Evolutionary conservation across 345 rosid genomes (phyloP), one percentile per base, ranked within the genome.

Genomic region (Gossypium sturtianum): DNA sequence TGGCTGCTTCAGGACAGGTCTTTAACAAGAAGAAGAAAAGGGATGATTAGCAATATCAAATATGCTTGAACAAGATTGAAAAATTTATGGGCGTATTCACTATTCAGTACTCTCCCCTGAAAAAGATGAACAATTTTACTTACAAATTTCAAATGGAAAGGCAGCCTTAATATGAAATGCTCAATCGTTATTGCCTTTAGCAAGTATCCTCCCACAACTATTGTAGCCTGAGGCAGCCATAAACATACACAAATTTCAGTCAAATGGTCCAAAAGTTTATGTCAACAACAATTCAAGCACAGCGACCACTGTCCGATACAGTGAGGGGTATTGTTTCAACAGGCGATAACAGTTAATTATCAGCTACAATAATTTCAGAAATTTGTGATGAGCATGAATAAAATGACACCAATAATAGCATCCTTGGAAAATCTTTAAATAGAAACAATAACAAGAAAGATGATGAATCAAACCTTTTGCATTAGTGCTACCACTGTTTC

Each of bases 121-220:
- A 19, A 69, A 34, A 62, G 43, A 19, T 2, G 58, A 59, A 76
- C 48, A 12, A n/a, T 34, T 66, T 8, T 29, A 80, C 98, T 89
- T 67, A 89, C 98, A 62, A 92, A 92, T 79, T 92, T 95, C 54
- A 90, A 84, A 78, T 93, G 98, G 80, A 89, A 95, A 29, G 99
- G 97, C 66, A 95, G 87, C 75, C 99, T 89, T 86, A 91, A 75
- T 75, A 95, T 90, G 85, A 91, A 95, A 81, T 90, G 98, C 82
- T 95, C 98, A 0, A 95, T 93, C 52, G 96, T 91, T 63, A 90
- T 86, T 17, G 99, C 92, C 74, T 85, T 93, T 53, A 95, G 86
- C 65, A 85, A 73, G 75, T 84, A 89, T 66, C 94, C 97, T 34
- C 96, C 97, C 15, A 95, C 93, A 41, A 74, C 77, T 59, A 91